Evolutionary conservation across 2,329 filamentous ascomycete genomes (phyloP).

Genomic region (Aspergillus pseudoterreus): DNA sequence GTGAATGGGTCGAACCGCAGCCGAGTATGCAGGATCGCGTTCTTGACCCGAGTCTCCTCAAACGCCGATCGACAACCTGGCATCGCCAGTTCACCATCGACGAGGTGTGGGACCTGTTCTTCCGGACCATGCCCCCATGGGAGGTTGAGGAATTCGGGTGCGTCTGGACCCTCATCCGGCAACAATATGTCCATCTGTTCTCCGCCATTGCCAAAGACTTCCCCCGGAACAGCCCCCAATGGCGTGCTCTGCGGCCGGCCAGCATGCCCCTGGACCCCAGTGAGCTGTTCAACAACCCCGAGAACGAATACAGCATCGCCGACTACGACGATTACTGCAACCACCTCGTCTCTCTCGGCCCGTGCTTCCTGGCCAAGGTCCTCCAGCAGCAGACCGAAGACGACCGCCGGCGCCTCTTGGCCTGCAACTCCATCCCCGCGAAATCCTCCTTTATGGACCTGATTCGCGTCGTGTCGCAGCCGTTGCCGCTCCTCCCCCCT

Average conservation of each 20-base stretch:
- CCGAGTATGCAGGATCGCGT: neutral
- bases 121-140: constrained; percentile 13
- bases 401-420: constrained; percentile 9
- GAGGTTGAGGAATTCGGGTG: constrained; percentile 17
- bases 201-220: constrained; percentile 10
- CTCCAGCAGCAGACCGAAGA: constrained; percentile 6
- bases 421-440: constrained; percentile 10
- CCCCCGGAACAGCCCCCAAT: constrained; percentile 9
- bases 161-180: constrained; percentile 10
- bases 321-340: constrained; percentile 15
- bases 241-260: constrained; percentile 10
- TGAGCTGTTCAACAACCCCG: constrained; percentile 4
- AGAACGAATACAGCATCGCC: constrained; percentile 1
- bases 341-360: constrained; percentile 15
- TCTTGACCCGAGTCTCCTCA: neutral
- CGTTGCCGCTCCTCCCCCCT: constrained; percentile 3
- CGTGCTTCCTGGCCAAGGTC: constrained; percentile 11
- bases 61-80: constrained; percentile 10
- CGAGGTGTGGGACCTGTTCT: constrained; percentile 15
- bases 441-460: constrained; percentile 15
- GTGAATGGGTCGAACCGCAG: constrained; percentile 10
- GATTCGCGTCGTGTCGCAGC: constrained; percentile 6
- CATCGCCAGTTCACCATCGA: constrained; percentile 13
- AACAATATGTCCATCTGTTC: constrained; percentile 11
- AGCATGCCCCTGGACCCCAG: constrained; percentile 8